These are phyloP conservation scores for Ceratocystis cacaofunesta DNA, from an alignment of 2,329 filamentous ascomycete genomes.

Conservation along the genomic window DNA sequence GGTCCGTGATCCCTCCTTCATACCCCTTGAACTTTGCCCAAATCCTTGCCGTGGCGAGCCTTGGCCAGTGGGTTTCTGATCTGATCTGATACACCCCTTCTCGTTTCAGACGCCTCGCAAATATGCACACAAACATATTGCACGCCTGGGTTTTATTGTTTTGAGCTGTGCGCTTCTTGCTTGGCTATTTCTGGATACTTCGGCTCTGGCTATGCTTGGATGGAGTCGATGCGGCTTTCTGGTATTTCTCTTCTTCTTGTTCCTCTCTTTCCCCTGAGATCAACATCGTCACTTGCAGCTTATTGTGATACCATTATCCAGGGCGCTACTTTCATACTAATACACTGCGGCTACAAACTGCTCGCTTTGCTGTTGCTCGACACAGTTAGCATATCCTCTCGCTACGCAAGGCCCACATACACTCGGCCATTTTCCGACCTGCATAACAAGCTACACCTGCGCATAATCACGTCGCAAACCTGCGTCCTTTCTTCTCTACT, in stretches of 20 bases:
- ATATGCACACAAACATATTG: no score
- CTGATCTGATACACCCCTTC: constrained; percentile 2
- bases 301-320: neutral
- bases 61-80: constrained; percentile 2
- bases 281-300: neutral
- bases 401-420: no score
- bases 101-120: neutral
- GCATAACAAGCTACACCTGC: neutral
- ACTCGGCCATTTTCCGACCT: neutral
- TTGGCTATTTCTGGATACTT: no score
- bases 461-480: neutral
- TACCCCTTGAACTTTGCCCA: neutral
- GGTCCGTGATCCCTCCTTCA: neutral
- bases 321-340: no score
- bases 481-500: neutral
- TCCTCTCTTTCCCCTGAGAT: neutral
- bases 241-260: neutral
- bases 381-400: no score
- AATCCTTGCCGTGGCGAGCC: neutral
- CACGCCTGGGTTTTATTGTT: neutral
- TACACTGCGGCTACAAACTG: no score
- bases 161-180: no score
- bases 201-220: no score
- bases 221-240: no score
- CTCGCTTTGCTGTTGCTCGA: no score